phyloP scores from a whole-genome alignment of 441 rosid species.

The Melastoma candidum region DNA sequence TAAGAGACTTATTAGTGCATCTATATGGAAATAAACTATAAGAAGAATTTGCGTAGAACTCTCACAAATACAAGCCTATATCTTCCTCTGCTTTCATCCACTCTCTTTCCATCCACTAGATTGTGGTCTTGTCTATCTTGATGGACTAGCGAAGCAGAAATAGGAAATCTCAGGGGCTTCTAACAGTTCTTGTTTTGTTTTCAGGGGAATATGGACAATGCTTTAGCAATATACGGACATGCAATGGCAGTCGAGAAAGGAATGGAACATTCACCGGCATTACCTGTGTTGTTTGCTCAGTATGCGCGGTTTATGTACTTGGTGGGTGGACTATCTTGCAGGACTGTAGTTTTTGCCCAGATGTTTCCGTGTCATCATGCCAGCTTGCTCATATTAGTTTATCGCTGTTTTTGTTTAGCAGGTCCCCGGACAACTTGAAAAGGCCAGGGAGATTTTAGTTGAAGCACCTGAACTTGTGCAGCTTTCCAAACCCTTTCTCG shows the following conservation, averaged over 20 bases:
- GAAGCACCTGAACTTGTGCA: slow-evolving; percentile 75
- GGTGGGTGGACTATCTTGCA: slow-evolving; percentile 29
- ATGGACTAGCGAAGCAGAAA: no score
- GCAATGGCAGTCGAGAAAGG: slow-evolving; percentile 93
- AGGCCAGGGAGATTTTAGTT: slow-evolving; percentile 59
- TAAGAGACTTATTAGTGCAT: no score
- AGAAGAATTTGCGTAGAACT: no score
- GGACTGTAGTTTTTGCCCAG: not conserved
- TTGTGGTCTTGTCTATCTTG: no score
- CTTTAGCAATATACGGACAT: slow-evolving; percentile 72
- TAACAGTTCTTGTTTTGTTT: slow-evolving; percentile 15
- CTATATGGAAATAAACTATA: no score
- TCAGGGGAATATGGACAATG: slow-evolving; percentile 76
- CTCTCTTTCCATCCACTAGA: no score
- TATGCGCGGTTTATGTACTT: slow-evolving; percentile 62
- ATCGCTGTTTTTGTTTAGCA: slow-evolving; percentile 15
- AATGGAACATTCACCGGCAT: slow-evolving; percentile 69
- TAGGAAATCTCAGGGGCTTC: not conserved
- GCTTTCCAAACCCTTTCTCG: slow-evolving; percentile 66
- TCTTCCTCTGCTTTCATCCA: no score
- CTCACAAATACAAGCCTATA: no score
- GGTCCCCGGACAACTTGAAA: slow-evolving; percentile 66
- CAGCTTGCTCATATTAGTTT: not conserved
- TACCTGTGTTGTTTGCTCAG: slow-evolving; percentile 83
- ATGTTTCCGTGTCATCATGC: slow-evolving; percentile 12